Evolutionary conservation across 371 early-diverging fungal genomes (phyloP).

Genomic region (Lichtheimia ramosa): DNA sequence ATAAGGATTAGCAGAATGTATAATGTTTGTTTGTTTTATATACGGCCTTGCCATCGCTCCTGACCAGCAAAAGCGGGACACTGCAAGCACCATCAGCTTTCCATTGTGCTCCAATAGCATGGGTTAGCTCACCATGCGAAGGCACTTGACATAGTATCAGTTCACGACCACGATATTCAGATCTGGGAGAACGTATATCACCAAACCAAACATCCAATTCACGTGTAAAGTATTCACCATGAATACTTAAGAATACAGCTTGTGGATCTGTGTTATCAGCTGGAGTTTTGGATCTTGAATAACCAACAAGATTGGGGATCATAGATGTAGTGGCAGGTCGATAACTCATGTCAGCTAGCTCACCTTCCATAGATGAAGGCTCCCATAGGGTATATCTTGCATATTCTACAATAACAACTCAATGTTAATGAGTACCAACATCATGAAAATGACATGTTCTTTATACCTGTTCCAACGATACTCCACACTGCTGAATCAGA

Average conservation of each 20-base stretch:
- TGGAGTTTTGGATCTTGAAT: not conserved
- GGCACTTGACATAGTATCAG: constrained; percentile 18
- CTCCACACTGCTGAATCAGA: constrained; percentile 84
- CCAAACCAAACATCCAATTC: constrained; percentile 75
- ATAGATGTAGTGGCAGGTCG: not conserved
- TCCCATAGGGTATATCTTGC: constrained; percentile 70
- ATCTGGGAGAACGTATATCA: constrained; percentile 29
- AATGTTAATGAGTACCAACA: not conserved
- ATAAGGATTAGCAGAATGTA: constrained; percentile 16
- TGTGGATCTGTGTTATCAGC: constrained; percentile 4
- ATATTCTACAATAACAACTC: constrained; percentile 33
- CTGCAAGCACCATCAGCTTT: constrained; percentile 23
- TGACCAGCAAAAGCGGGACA: constrained; percentile 46
- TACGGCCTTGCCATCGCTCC: constrained; percentile 35
- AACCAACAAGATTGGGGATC: constrained; percentile 6
- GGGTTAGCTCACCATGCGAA: constrained; percentile 3
- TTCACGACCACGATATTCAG: constrained; percentile 22
- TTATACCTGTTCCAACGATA: constrained; percentile 65
- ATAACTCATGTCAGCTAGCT: not conserved
- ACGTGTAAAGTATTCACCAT: constrained; percentile 62
- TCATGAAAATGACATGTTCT: too few species aligned
- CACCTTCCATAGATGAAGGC: constrained; percentile 23
- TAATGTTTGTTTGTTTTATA: constrained; percentile 44
- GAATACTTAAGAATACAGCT: constrained; percentile 9
- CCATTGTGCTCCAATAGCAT: constrained; percentile 8